Conservation (phyloP, 495 filamentous ascomycete species). For the Penicillium atrosanguineum region DNA sequence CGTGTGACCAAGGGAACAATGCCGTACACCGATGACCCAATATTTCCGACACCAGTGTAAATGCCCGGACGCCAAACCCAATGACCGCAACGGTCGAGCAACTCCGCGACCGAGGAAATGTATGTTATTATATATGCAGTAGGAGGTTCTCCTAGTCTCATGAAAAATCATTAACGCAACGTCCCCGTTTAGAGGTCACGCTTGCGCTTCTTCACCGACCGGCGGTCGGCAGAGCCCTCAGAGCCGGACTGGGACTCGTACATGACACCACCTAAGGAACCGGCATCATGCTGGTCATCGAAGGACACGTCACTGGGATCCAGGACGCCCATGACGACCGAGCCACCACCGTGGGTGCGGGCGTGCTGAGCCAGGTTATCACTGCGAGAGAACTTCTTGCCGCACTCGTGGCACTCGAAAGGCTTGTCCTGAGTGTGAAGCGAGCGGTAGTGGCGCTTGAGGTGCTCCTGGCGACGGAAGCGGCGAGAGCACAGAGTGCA, state of each 20-base stretch:
- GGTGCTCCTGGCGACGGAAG: constrained; percentile 97
- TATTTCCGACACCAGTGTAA: constrained; percentile 33
- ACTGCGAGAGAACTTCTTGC: constrained; percentile 98
- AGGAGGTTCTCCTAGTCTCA: constrained; percentile 46
- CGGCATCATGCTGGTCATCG: constrained; percentile 57
- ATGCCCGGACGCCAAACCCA: constrained; percentile 44
- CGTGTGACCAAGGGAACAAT: constrained; percentile 11
- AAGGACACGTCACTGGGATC: constrained; percentile 57
- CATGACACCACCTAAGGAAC: constrained; percentile 64
- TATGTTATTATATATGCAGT: constrained; percentile 33
- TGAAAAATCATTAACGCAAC: constrained; percentile 26
- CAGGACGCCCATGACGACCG: constrained; percentile 84
- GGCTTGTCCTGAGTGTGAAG: constrained; percentile 99
- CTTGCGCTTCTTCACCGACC: constrained; percentile 74
- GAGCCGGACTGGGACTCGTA: constrained; percentile 71
- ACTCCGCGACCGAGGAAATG: constrained; percentile 21
- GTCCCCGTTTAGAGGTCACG: constrained; percentile 46
- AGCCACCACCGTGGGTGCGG: constrained; percentile 86
- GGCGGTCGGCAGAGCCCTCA: constrained; percentile 45
- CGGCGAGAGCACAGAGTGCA: constrained; percentile 94
- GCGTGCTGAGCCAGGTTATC: constrained; percentile 97
- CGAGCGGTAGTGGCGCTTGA: constrained; percentile 98
- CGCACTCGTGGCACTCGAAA: constrained; percentile 94
- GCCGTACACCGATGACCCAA: constrained; percentile 29
- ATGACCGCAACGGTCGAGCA: constrained; percentile 23